phyloP scores from a whole-genome alignment of 768 basidiomycete species.

The Clitopilus hobsonii region DNA sequence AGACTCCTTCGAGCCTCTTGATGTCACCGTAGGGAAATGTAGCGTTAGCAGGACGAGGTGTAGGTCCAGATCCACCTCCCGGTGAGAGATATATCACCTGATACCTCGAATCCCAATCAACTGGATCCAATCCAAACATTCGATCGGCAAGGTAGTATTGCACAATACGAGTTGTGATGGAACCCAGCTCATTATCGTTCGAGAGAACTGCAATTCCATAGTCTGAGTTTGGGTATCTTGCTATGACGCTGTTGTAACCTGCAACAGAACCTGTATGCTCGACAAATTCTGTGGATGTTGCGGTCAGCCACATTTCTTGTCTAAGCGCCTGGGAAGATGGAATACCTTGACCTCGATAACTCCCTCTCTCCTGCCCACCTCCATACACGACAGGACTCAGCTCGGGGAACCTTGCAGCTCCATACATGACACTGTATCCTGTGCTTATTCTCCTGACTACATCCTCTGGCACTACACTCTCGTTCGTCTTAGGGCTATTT shows the following conservation, averaged over 20 bases:
- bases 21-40: not conserved
- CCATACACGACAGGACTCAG: constrained; percentile 21
- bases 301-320: not conserved
- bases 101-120: constrained; percentile 6
- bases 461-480: constrained; percentile 18
- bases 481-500: constrained; percentile 14
- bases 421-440: constrained; percentile 14
- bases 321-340: not conserved
- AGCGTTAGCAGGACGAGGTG: not conserved
- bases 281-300: constrained; percentile 5
- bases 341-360: constrained; percentile 23
- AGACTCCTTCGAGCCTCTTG: not conserved
- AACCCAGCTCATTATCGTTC: constrained; percentile 10
- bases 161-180: not conserved
- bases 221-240: constrained; percentile 8
- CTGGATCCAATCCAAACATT: constrained; percentile 8
- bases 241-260: constrained; percentile 17
- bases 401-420: constrained; percentile 14
- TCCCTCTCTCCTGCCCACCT: constrained; percentile 17
- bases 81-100: not conserved
- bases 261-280: constrained; percentile 17
- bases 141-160: constrained; percentile 7
- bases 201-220: constrained; percentile 10
- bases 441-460: constrained; percentile 17
- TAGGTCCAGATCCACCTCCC: not conserved